Base-by-base conservation (phyloP, 768 basidiomycete species). In the Porpolomopsis calyptriformis region DNA sequence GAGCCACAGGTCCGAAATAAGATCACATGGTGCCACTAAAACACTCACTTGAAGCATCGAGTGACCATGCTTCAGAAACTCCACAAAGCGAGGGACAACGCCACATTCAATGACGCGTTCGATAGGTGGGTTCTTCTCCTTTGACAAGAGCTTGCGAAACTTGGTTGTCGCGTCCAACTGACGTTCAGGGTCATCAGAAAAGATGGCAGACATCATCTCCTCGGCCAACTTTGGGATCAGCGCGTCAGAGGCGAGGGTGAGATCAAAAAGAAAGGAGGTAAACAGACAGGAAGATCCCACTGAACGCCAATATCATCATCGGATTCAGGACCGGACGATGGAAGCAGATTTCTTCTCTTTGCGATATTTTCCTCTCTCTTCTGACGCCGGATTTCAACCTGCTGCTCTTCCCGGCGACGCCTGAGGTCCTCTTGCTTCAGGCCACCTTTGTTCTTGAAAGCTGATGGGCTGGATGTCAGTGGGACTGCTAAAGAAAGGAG, bases 71-170 rank as follows among this genome's bases (percentile, higher is more conserved):
- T 77, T 74, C 53, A 99, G 70, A 67, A 99, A 98, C 64, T 96
- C 82, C 37, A 99, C 96, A 55, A 99, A 98, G 49, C 94, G 87
- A 50, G 90, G 86, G 31, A 99, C 90, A 34, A 99, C 96, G 47
- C 90, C 87, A 64, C 92, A 96, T 56, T 92, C 89, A 63, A 94
- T 98, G 55, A 99, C 96, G 63, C 83, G 81, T 64, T 99, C 96
- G 62, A 99, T 99, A 16, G 94, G 96, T 39, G 96, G 96, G 63
- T 97, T 99, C 73, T 93, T 94, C 71, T 99, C 96, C 70, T 99
- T 99, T 54, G 93, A 97, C 52, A 99, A 78, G 33, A 99, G 76
- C 69, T 97, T 99, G 58, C 96, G 84, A 75, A 98, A 98, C 68
- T 88, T 94, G 60, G 90, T 97, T 14, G 96, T 98, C 60, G 94